These are phyloP conservation scores for Jamesozyma jinghongensis DNA, from an alignment of 805 yeast genomes.

Conservation along the genomic window DNA sequence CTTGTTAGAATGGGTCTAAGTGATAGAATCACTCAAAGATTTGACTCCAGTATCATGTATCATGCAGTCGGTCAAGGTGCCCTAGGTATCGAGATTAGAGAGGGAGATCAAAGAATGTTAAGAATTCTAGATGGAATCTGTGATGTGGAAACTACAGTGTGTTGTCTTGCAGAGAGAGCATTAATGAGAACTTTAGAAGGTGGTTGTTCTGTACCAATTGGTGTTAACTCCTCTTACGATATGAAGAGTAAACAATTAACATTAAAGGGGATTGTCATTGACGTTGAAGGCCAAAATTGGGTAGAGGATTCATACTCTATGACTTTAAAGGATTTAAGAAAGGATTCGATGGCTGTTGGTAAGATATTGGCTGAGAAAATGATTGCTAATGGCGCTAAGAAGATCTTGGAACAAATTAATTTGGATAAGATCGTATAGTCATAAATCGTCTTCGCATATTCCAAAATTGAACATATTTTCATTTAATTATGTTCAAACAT, in stretches of 20 bases:
- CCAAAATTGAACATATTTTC: not conserved
- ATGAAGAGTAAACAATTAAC: constrained; percentile 38
- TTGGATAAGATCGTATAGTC: constrained; percentile 46
- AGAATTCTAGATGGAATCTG: constrained; percentile 55
- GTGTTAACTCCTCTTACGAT: constrained; percentile 59
- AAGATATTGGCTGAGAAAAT: constrained; percentile 55
- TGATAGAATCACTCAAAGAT: constrained; percentile 62
- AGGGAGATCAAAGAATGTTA: constrained; percentile 50
- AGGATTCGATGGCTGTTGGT: constrained; percentile 68
- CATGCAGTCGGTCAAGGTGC: constrained; percentile 99
- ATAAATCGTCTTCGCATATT: not conserved
- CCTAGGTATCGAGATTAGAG: constrained; percentile 80
- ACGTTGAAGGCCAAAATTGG: constrained; percentile 67
- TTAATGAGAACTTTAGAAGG: constrained; percentile 87
- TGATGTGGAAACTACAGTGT: constrained; percentile 53
- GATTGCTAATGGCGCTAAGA: constrained; percentile 70
- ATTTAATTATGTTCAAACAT: not conserved
- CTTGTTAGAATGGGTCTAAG: constrained; percentile 62
- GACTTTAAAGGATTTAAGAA: constrained; percentile 30
- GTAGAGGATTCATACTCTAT: constrained; percentile 46
- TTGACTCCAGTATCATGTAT: constrained; percentile 73
- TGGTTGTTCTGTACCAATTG: constrained; percentile 97
- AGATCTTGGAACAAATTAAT: constrained; percentile 71
- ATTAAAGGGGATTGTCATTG: constrained; percentile 66
- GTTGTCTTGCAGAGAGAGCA: constrained; percentile 84